phyloP scores from a whole-genome alignment of 2,329 filamentous ascomycete genomes.

The Fusarium continuum region DNA sequence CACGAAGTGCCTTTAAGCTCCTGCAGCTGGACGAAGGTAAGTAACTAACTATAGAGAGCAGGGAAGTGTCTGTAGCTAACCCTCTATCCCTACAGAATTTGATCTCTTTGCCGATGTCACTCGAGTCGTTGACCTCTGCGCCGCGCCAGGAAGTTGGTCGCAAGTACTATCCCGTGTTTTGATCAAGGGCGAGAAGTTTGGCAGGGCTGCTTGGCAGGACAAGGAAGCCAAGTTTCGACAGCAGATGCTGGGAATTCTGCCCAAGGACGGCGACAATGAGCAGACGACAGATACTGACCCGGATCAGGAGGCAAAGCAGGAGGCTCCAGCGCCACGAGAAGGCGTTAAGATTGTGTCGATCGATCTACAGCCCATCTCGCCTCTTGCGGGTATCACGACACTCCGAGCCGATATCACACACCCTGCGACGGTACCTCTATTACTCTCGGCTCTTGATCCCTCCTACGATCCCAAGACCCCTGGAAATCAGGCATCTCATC shows the following conservation, averaged over 20 bases:
- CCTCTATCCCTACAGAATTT: constrained; percentile 70
- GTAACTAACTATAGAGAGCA: neutral
- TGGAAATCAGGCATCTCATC: constrained; percentile 70
- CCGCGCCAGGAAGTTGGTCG: constrained; percentile 95
- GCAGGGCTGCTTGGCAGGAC: constrained; percentile 86
- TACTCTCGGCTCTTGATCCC: constrained; percentile 85
- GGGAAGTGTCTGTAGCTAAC: constrained; percentile 10
- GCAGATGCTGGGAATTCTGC: constrained; percentile 65
- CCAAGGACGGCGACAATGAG: constrained; percentile 42
- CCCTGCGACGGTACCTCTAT: constrained; percentile 89
- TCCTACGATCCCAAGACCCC: constrained; percentile 60
- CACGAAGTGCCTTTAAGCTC: constrained; percentile 94
- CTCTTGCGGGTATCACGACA: constrained; percentile 89
- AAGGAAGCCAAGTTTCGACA: constrained; percentile 74
- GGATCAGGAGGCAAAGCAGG: constrained; percentile 32
- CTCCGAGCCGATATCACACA: constrained; percentile 97
- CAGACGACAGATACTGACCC: constrained; percentile 24
- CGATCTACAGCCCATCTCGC: constrained; percentile 94
- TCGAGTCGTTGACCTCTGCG: constrained; percentile 93
- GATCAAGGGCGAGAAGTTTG: constrained; percentile 93
- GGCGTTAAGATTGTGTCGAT: constrained; percentile 96
- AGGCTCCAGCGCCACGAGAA: constrained; percentile 58
- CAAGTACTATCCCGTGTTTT: constrained; percentile 93
- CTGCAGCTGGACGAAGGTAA: constrained; percentile 87
- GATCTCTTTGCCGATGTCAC: constrained; percentile 91